phyloP scores from a whole-genome alignment of 2,329 filamentous ascomycete species.

The Capronia epimyces region DNA sequence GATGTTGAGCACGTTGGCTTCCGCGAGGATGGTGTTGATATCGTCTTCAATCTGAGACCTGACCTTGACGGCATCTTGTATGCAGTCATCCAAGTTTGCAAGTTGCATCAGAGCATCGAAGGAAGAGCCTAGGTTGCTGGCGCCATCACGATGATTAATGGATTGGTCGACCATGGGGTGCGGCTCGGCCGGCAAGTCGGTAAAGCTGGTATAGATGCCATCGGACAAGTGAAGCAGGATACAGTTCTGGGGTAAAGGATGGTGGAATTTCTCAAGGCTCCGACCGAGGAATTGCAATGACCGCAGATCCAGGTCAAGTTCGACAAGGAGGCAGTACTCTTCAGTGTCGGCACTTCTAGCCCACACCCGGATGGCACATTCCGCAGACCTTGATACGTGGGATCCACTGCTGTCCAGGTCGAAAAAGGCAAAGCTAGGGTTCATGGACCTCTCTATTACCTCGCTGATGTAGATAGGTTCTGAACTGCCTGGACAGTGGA shows the following conservation, averaged over 20 bases:
- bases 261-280: constrained; percentile 57
- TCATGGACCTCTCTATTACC: constrained; percentile 70
- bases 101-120: constrained; percentile 86
- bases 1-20: constrained; percentile 28
- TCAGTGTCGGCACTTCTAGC: constrained; percentile 52
- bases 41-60: constrained; percentile 69
- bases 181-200: constrained; percentile 54
- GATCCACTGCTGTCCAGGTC: constrained; percentile 63
- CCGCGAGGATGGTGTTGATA: constrained; percentile 51
- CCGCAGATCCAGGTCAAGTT: constrained; percentile 65
- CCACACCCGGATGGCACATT: constrained; percentile 69
- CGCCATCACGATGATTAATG: constrained; percentile 16
- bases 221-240: constrained; percentile 80
- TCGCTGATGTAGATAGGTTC: constrained; percentile 91
- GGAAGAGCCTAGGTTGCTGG: constrained; percentile 56
- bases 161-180: constrained; percentile 7
- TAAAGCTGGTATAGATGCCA: constrained; percentile 73
- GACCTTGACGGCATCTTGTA: constrained; percentile 80
- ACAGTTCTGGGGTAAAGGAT: constrained; percentile 73
- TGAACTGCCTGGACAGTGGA: constrained; percentile 62
- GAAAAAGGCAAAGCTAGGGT: constrained; percentile 84
- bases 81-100: constrained; percentile 80
- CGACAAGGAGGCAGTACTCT: constrained; percentile 60
- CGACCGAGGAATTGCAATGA: constrained; percentile 73
- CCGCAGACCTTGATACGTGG: constrained; percentile 59